A percentile compares a stretch with the other conserved stretches of the same genome.
Evolutionary conservation across 2,329 filamentous ascomycete genomes (phyloP).

Genomic region (Beauveria australis): DNA sequence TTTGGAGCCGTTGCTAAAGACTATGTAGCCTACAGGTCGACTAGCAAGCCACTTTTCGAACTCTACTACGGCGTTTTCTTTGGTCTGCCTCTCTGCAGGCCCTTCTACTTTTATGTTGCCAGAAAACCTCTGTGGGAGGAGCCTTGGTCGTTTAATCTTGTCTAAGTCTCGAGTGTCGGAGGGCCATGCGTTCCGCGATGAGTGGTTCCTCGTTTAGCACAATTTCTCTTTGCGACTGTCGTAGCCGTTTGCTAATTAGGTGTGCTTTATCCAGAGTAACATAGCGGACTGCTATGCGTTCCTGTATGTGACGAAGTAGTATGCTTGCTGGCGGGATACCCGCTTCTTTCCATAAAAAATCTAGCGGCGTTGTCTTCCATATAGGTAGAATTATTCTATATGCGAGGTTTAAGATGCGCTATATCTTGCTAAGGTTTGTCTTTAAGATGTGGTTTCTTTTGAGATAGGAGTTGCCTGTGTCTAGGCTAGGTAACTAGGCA

Average conservation of each 20-base stretch:
- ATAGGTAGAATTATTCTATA: slow-evolving; percentile 1
- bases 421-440: slow-evolving; percentile 1
- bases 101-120: background rate
- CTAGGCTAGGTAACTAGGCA: background rate
- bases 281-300: background rate
- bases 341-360: slow-evolving; percentile 3
- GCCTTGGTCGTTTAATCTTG: background rate
- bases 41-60: background rate
- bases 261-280: background rate
- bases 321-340: background rate
- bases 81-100: background rate
- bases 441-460: slow-evolving; percentile 4
- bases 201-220: slow-evolving; percentile 2
- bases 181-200: background rate
- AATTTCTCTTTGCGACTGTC: background rate
- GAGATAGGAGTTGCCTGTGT: background rate
- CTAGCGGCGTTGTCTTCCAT: background rate
- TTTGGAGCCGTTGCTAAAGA: slow-evolving; percentile 3
- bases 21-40: background rate
- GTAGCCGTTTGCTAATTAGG: background rate
- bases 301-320: background rate
- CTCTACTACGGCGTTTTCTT: background rate
- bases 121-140: slow-evolving; percentile 2
- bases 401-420: background rate
- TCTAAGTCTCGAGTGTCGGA: background rate